Evolutionary conservation across 805 yeast species (phyloP), one percentile per base, ranked within the genome.

Genomic region (Teunomyces aglyptinius): DNA sequence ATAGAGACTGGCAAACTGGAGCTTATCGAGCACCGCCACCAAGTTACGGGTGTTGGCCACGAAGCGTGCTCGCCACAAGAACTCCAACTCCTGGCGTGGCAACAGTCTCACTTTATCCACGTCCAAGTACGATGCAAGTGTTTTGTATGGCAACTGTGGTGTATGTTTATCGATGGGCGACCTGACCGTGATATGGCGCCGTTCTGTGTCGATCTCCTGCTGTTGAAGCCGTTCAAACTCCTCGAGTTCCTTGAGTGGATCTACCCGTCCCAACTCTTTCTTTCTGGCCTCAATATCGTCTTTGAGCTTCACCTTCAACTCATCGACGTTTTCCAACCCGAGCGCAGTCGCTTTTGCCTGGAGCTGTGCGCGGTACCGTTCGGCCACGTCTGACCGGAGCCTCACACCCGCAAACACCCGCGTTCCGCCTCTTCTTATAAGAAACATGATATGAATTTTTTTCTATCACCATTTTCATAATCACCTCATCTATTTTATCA

Each of bases 31-130:
- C 1, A 80, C 73, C 0, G 97, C 96, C 54, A 82, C 77, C 50
- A 94, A 59, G 6, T 83, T 65, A 39, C 81, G 68, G 5, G 81
- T 83, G 48, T 78, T 79, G 48, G 67, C 63, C 38, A 79, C 78
- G 68, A 91, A 91, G 53, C 96, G 78, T 0, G 96, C 89, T 61
- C 88, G 82, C 99, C 99, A 94, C 15, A 94, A 68, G 55, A 78
- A 76, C 56, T 87, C 95, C 43, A 92, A 71, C 57, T 89, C 95
- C 50, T 77, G 74, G 3, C 63, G 55, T 0, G 80, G 76, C 44
- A 91, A 76, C 4, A 71, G 75, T 41, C 66, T 49, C 41, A 89
- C 54, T 62, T 89, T 91, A 1, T 78, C 86, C 6, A 81, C 71
- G 46, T 88, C 90, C 34, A 94, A 64, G 63, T 73, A 92, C 1